phyloP scores from a whole-genome alignment of 352 stramenopile genomes.

The Chrysophaeum taylorii region DNA sequence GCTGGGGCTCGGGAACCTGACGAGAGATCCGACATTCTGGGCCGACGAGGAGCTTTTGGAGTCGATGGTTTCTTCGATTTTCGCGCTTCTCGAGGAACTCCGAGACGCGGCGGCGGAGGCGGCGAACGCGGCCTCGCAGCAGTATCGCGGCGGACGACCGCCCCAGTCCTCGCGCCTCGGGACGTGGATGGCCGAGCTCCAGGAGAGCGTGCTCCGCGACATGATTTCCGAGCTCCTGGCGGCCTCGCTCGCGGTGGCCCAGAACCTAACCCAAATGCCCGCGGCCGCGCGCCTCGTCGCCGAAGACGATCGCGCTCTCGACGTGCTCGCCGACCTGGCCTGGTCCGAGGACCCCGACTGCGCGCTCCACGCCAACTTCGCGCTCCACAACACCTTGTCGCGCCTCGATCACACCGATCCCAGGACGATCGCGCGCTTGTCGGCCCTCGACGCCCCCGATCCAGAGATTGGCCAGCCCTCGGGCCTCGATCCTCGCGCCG shows the following conservation, averaged over 20 bases:
- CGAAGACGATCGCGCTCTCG: background rate
- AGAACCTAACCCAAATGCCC: background rate
- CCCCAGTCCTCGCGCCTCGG: background rate
- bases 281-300: background rate
- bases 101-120: background rate
- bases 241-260: background rate
- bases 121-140: background rate
- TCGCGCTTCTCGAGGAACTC: background rate
- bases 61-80: background rate
- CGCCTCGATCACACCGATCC: too few species aligned
- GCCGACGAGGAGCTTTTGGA: background rate
- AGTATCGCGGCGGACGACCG: background rate
- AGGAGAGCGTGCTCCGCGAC: background rate
- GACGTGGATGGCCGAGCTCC: background rate
- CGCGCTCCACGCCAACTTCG: conserved; percentile 13
- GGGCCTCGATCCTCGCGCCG: background rate
- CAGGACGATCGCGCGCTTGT: background rate
- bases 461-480: background rate
- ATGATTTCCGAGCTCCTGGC: background rate
- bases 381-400: background rate
- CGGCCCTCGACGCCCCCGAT: background rate
- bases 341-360: conserved; percentile 2
- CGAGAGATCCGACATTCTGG: background rate
- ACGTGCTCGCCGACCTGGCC: background rate
- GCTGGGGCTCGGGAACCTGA: background rate